These are phyloP conservation scores for Isatis lusitanica DNA, from an alignment of 441 rosid genomes.

Conservation along the genomic window DNA sequence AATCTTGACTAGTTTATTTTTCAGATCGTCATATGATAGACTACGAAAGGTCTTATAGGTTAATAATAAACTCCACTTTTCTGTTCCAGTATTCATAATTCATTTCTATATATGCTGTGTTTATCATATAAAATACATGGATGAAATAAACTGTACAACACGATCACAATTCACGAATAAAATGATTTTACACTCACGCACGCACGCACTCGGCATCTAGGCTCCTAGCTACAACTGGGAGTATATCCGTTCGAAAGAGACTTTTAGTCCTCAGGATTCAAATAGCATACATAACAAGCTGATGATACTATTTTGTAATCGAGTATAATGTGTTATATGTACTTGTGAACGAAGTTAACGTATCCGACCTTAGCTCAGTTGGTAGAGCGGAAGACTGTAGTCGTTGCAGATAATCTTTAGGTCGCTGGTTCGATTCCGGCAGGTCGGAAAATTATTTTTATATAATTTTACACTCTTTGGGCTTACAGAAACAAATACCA, in stretches of 20 bases:
- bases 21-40: not conserved
- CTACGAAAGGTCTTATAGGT: conserved; percentile 3
- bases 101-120: not conserved
- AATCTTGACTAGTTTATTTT: not conserved
- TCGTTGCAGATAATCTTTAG: conserved; percentile 35
- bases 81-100: not conserved
- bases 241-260: not conserved
- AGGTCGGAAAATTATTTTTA: conserved; percentile 15
- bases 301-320: no score
- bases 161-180: not conserved
- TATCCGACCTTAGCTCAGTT: conserved; percentile 88
- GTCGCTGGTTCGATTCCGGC: conserved; percentile 39
- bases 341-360: not conserved
- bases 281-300: not conserved
- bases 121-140: not conserved
- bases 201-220: not conserved
- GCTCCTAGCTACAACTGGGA: not conserved
- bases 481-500: not conserved
- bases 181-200: not conserved
- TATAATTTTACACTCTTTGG: not conserved
- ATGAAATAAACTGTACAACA: not conserved
- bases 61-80: not conserved
- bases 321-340: no score
- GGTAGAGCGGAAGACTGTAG: conserved; percentile 94
- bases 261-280: not conserved